Base-by-base conservation (phyloP, 768 basidiomycete genomes). In the Tylopilus plumbeoviolaceoides region DNA sequence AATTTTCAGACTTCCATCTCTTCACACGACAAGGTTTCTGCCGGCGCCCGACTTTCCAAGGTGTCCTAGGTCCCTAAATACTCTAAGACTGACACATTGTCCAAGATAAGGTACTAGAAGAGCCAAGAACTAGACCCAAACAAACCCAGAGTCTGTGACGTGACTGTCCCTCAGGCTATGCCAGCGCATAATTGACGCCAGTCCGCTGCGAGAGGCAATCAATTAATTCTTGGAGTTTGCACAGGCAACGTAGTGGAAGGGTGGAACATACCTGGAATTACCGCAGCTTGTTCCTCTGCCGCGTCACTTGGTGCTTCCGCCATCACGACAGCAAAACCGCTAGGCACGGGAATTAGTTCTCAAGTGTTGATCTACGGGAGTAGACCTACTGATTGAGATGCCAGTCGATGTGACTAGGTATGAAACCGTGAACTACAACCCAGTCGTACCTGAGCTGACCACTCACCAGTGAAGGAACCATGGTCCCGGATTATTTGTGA, bases 401-500 rank as follows among this genome's bases (percentile, higher is more conserved):
- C 67, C 67, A 68, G 33, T 69, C 63, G 7, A 70, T 56, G 48
- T 68, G 67, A n/a, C 67, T 68, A 41, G 8, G 42, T 17, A 44
- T 42, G 2, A 3, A 21, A 6, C 25, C 5, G 30, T 55, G 21
- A 62, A 42, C 20, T 6, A 17, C 10, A 20, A 48, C 35, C 27
- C 4, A 12, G 14, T 33, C 1, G 7, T 4, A 38, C 4, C 40
- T 11, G 10, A 20, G 14, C 6, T 3, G 7, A 14, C 31, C 7
- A n/a, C 59, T 61, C 50, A 71, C 68, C 70, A 79, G 58, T 78
- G 78, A 42, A 78, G 63, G 64, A 78, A 71, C 79, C 82, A 84
- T 10, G 80, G 78, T 11, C 85, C 86, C 1, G 85, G 73, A 64
- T 88, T 88, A 56, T 87, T 78, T 1, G 84, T 84, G 23, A 68